phyloP scores from a whole-genome alignment of 176 grass and related monocot genomes.

The Oryza rufipogon region DNA sequence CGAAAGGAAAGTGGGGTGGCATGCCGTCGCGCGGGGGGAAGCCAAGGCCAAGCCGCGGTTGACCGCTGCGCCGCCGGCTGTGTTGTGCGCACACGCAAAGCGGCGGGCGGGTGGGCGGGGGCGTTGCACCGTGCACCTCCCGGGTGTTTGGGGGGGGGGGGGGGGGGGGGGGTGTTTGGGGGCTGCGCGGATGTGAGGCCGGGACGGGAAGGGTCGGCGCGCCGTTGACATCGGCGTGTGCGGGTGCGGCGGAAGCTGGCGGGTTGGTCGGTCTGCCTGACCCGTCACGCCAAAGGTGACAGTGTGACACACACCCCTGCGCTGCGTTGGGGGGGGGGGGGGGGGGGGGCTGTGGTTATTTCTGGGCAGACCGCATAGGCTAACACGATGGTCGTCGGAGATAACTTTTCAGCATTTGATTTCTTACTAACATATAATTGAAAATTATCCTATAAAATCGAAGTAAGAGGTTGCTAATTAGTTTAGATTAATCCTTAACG shows the following conservation, averaged over 20 bases:
- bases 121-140: too few species aligned
- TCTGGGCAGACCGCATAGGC: too few species aligned
- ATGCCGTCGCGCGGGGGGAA: neutral
- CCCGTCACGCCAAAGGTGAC: neutral
- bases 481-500: too few species aligned
- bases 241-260: too few species aligned
- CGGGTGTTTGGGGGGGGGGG: neutral
- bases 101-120: too few species aligned
- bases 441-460: too few species aligned
- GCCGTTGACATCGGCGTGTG: slow-evolving; percentile 21
- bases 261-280: neutral
- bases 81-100: neutral
- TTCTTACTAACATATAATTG: too few species aligned
- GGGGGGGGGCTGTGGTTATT: neutral
- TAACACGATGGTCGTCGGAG: too few species aligned
- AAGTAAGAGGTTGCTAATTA: too few species aligned
- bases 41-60: neutral
- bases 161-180: too few species aligned
- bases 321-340: neutral
- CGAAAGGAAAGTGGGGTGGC: neutral
- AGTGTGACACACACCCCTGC: too few species aligned
- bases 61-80: neutral
- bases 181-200: neutral
- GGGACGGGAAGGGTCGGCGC: slow-evolving; percentile 1
- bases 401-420: too few species aligned